Base-by-base conservation (phyloP, 176 grass and related monocot species). In the Triticum aestivum region DNA sequence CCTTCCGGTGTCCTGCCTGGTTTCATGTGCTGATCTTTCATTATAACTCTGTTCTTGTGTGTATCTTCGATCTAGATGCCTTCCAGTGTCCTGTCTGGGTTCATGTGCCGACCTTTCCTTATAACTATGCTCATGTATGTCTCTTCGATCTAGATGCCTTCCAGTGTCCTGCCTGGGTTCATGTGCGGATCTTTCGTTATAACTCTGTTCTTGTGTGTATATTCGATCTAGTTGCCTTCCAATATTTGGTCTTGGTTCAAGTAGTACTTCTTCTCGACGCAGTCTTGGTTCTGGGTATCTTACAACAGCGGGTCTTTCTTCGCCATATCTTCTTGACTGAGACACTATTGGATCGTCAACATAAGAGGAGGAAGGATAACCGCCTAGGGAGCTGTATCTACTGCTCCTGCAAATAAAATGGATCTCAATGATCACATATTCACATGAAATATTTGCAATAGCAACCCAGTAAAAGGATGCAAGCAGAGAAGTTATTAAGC, bases 401-500 rank as follows among this genome's bases (percentile, higher is more conserved):
- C 81, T 77, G 65, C 79, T 84, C 83, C 93, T 93, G 88, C 29
- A 94, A 70, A 62, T 66, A 90, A 90, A 78, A 74, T 58, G 71
- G 5, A 32, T 75, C 41, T 24, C 29, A 1, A 8, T 88, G 61
- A 54, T 88, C 35, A 61, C 29, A 27, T 33, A 87, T 82, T 78
- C 39, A 87, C 77, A 89, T 29, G 77, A 32, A 61, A 17, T 24
- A 75, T 77, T 77, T 69, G 47, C 33, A 69, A 41, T 26, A 18
- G 39, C 14, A 12, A 39, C 44, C 32, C 41, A 73, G 17, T 35
- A 51, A 27, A 76, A 39, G 45, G 83, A 67, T 81, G 34, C 26
- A 74, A 90, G 5, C 32, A 56, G 35, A 81, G 62, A 69, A 56
- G 20, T 5, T 70, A 39, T 2, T 0, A 38, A 67, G 30, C 6